A percentile compares a stretch with the other conserved stretches of the same genome.
Conservation (phyloP, 768 basidiomycete species). For the Daedaleopsis nitida region DNA sequence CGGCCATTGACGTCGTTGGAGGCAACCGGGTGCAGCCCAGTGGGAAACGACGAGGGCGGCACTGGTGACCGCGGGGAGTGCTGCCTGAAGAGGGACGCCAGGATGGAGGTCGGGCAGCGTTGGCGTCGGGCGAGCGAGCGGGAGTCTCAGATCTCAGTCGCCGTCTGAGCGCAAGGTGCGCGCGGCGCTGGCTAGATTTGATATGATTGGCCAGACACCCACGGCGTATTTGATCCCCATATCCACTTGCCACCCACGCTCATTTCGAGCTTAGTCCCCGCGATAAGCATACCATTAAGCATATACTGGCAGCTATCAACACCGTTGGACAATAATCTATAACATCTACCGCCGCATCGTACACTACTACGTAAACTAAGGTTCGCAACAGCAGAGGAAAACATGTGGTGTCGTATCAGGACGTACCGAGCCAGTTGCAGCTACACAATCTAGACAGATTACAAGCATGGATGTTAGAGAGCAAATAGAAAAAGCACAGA, state of each 20-base stretch:
- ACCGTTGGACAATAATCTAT: constrained; percentile 28
- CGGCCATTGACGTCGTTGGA: constrained; percentile 47
- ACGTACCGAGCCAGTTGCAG: constrained; percentile 14
- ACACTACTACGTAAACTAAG: constrained; percentile 11
- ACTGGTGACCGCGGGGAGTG: constrained; percentile 44
- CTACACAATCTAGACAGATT: constrained; percentile 27
- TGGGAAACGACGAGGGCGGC: constrained; percentile 49
- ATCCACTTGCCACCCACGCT: background rate
- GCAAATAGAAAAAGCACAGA: constrained; percentile 39
- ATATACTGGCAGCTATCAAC: background rate
- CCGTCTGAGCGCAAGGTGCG: constrained; percentile 4
- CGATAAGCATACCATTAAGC: too few species aligned
- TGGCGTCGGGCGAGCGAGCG: constrained; percentile 4
- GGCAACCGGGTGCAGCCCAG: constrained; percentile 58
- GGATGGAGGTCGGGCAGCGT: constrained; percentile 38
- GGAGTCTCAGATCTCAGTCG: background rate
- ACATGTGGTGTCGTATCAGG: constrained; percentile 10
- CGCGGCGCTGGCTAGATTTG: background rate
- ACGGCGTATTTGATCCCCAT: background rate
- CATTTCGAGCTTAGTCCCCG: too few species aligned
- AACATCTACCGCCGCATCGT: constrained; percentile 25
- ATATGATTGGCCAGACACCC: background rate
- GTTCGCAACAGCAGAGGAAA: constrained; percentile 15
- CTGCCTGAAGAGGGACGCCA: constrained; percentile 68
- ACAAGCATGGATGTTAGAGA: constrained; percentile 24